Evolutionary conservation across 176 grass and related monocot species (phyloP).

Genomic region (Carex cristatella): DNA sequence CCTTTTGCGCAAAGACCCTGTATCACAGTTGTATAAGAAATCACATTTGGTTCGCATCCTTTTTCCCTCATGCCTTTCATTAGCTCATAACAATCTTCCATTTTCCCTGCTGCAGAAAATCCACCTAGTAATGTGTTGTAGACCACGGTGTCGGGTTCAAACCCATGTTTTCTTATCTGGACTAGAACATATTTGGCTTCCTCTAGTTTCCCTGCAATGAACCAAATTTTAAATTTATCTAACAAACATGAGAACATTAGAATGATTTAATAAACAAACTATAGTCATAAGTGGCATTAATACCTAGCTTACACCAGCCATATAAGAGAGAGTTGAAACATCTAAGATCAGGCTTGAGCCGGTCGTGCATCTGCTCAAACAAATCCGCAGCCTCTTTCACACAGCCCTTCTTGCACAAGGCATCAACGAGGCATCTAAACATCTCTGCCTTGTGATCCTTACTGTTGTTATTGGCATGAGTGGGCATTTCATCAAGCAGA

Average conservation of each 20-base stretch:
- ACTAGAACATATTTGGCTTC: conserved; percentile 85
- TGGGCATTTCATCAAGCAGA: conserved; percentile 48
- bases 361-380: conserved; percentile 64
- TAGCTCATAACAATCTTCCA: conserved; percentile 79
- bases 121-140: conserved; percentile 90
- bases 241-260: background rate
- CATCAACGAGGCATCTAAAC: conserved; percentile 39
- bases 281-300: background rate
- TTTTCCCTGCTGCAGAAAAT: conserved; percentile 59
- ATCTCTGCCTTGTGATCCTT: conserved; percentile 23
- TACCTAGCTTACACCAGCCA: conserved; percentile 82
- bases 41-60: conserved; percentile 56
- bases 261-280: background rate
- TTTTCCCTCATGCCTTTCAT: conserved; percentile 64
- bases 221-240: background rate
- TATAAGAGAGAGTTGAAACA: conserved; percentile 85
- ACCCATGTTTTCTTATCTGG: conserved; percentile 58
- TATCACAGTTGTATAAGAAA: conserved; percentile 94
- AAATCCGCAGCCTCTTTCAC: conserved; percentile 59
- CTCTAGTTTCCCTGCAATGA: conserved; percentile 46
- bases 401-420: conserved; percentile 48
- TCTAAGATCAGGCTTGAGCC: conserved; percentile 46
- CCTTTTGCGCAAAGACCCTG: conserved; percentile 68
- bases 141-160: conserved; percentile 71
- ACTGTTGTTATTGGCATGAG: conserved; percentile 4